Conservation (phyloP, 805 yeast species). For the Metschnikowia arizonensis region DNA sequence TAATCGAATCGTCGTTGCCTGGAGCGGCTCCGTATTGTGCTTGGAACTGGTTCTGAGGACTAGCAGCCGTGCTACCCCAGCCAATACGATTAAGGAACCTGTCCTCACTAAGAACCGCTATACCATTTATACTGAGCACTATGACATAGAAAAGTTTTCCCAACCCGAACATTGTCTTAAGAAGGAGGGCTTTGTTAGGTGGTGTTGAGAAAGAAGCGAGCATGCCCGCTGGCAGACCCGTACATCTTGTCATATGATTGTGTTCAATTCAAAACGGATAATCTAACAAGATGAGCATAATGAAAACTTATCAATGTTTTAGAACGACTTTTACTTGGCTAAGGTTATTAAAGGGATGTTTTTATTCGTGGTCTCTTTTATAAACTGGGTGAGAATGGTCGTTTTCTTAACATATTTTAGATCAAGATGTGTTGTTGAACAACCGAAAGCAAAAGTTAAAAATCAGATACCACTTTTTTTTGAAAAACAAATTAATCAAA, state of each 20-base stretch:
- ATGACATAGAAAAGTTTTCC: slow-evolving; percentile 56
- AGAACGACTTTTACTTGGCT: too few species aligned
- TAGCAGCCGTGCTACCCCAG: slow-evolving; percentile 24
- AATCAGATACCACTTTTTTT: not conserved
- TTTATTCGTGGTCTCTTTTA: not conserved
- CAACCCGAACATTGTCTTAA: slow-evolving; percentile 49
- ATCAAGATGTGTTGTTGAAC: too few species aligned
- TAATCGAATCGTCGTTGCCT: slow-evolving; percentile 40
- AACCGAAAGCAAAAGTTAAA: not conserved
- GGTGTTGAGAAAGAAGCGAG: slow-evolving; percentile 1
- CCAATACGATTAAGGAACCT: slow-evolving; percentile 64
- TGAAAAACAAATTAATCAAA: not conserved
- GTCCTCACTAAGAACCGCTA: slow-evolving; percentile 78
- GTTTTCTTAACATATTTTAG: too few species aligned
- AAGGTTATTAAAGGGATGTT: too few species aligned
- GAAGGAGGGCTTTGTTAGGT: not conserved
- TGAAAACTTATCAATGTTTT: too few species aligned
- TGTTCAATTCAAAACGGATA: too few species aligned
- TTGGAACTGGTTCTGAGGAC: slow-evolving; percentile 18
- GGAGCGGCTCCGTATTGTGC: slow-evolving; percentile 41
- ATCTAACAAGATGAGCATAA: too few species aligned
- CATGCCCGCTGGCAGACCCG: slow-evolving; percentile 1
- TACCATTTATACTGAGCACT: slow-evolving; percentile 62
- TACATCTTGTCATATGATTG: not conserved
- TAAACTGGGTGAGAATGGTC: not conserved